Evolutionary conservation across 257 asterid genomes (phyloP), one percentile per base, ranked within the genome.

Genomic region (Ophiorrhiza pumila): DNA sequence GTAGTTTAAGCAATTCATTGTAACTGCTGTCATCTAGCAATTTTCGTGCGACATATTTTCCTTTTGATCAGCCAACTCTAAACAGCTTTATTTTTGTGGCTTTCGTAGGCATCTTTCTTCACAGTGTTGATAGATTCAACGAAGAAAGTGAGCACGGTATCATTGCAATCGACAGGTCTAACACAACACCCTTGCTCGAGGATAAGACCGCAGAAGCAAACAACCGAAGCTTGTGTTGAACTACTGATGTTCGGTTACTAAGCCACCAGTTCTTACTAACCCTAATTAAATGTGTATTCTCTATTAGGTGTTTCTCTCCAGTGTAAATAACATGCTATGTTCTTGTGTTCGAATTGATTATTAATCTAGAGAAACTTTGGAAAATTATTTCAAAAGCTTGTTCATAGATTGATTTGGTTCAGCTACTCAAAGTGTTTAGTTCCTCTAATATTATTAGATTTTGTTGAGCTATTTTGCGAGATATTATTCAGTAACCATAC

Each of bases 21-120:
- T 59, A 29, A 35, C 27, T 34, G 9, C 42, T 20, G 22, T 35
- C 66, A 3, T 68, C 1, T 1, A 3, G 9, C 23, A 25, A n/a
- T 0, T 6, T 13, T 69, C 12, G 18, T 10, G 22, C 22, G 34
- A 35, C n/a, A 25, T 37, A n/a, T 55, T 25, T 37, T 13, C 39
- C 27, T 29, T 31, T 8, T 27, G 25, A 62, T 37, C 20, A 63
- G 49, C 50, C 20, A 61, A n/a, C 64, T 29, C 23, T 46, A 15
- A 58, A 32, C 18, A 12, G 34, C n/a, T 18, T 27, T 34, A 22
- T 49, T 34, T 63, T 41, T 60, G 37, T 15, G 58, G 58, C 45
- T 65, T 59, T 72, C 59, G 77, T 84, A 94, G 99, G 97, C 47
- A 77, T 89, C 17, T 95, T 95, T 79, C 50, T 95, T 64, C 87